phyloP scores from a whole-genome alignment of 1,284 basidiomycete species.

The Heimioporus retisporus region DNA sequence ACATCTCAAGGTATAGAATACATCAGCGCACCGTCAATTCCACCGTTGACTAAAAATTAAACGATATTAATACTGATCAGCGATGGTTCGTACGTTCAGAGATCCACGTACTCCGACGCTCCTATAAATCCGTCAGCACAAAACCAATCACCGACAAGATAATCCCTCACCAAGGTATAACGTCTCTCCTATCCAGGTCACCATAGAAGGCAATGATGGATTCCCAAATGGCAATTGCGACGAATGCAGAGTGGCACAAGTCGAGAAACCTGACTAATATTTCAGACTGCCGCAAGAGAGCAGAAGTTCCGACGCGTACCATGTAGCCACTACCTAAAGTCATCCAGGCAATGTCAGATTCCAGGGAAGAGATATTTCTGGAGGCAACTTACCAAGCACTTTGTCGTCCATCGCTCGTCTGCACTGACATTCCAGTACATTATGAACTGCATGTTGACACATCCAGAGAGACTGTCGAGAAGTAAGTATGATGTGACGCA shows the following conservation, averaged over 20 bases:
- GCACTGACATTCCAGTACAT: conserved; percentile 33
- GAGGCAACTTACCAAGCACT: conserved; percentile 24
- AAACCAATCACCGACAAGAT: not conserved
- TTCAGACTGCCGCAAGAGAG: not conserved
- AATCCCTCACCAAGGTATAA: conserved; percentile 36
- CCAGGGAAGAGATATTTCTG: not conserved
- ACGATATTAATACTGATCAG: conserved; percentile 4
- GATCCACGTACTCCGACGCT: conserved; percentile 35
- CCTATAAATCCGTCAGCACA: conserved; percentile 17
- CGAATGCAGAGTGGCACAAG: conserved; percentile 31
- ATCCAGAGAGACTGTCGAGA: conserved; percentile 34
- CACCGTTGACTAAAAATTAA: conserved; percentile 24
- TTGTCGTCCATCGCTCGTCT: conserved; percentile 27
- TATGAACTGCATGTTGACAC: conserved; percentile 37
- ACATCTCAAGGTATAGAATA: not conserved
- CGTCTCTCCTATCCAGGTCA: conserved; percentile 12
- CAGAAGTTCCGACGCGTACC: conserved; percentile 18
- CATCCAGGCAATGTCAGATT: not conserved
- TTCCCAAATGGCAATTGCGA: conserved; percentile 34
- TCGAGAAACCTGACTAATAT: conserved; percentile 30
- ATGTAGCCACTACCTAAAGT: conserved; percentile 30
- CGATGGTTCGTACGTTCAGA: not conserved
- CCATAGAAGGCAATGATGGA: conserved; percentile 32
- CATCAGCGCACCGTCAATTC: conserved; percentile 27
- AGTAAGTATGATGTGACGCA: not conserved